Percentiles rank a stretch among this genome's conserved stretches.
Evolutionary conservation across 75 land plant species (phyloP).

Genomic region (Sequoiadendron giganteum): DNA sequence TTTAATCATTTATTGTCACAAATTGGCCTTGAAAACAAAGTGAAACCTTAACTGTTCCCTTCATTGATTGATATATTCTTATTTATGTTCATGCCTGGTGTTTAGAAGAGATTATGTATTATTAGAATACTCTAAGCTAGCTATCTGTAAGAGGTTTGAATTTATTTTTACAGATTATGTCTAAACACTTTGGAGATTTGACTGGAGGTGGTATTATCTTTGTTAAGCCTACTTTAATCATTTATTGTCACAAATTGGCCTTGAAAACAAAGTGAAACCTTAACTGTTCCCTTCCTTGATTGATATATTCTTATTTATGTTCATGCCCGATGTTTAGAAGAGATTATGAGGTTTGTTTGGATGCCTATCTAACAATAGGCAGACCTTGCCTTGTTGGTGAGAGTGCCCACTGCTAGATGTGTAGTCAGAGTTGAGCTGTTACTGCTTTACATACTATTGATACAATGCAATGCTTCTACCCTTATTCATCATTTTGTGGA

Average conservation of each 20-base stretch:
- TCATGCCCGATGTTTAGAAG: neutral
- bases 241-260: neutral
- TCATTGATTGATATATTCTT: neutral
- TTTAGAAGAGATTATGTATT: no score
- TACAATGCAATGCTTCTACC: neutral
- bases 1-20: no score
- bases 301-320: neutral
- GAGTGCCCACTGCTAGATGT: neutral
- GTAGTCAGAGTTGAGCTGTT: neutral
- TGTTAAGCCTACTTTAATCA: neutral
- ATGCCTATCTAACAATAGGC: neutral
- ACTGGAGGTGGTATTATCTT: neutral
- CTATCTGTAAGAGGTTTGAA: neutral
- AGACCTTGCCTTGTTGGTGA: neutral
- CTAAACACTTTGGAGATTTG: neutral
- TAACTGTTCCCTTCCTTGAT: neutral
- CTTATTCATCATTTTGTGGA: neutral
- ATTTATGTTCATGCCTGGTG: no score
- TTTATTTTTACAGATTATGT: neutral
- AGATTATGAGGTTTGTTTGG: neutral
- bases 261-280: neutral
- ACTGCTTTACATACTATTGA: neutral
- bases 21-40: no score
- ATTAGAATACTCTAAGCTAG: neutral
- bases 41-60: neutral